Evolutionary conservation across 2,329 filamentous ascomycete species (phyloP).

Genomic region (Colletotrichum coccodes): DNA sequence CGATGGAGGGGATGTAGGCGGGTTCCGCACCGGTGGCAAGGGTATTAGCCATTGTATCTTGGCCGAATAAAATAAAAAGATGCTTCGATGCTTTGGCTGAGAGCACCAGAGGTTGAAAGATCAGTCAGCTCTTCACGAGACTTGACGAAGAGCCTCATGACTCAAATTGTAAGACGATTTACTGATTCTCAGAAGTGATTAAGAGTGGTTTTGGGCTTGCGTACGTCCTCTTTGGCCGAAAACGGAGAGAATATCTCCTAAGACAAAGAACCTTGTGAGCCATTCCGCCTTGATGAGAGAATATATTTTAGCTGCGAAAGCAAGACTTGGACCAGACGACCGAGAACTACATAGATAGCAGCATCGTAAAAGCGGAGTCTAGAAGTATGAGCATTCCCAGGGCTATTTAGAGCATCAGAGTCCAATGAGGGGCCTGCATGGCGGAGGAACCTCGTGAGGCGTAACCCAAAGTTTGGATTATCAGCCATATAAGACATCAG

Average conservation of each 20-base stretch:
- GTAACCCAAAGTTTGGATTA: slow-evolving; percentile 62
- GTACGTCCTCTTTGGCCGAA: slow-evolving; percentile 57
- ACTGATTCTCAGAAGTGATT: not conserved
- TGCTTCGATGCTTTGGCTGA: not conserved
- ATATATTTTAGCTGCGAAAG: slow-evolving; percentile 45
- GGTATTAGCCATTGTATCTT: not conserved
- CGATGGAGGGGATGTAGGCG: too few species aligned
- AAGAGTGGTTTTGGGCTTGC: not conserved
- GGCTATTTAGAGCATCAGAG: slow-evolving; percentile 47
- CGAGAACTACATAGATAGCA: slow-evolving; percentile 61
- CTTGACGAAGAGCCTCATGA: not conserved
- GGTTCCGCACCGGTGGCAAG: not conserved
- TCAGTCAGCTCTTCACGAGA: not conserved
- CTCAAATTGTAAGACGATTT: too few species aligned
- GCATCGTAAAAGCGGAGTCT: slow-evolving; percentile 59
- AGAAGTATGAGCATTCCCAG: slow-evolving; percentile 55
- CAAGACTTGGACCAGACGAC: slow-evolving; percentile 51
- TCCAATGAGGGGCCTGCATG: slow-evolving; percentile 50
- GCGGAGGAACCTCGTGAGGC: slow-evolving; percentile 57
- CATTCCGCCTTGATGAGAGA: slow-evolving; percentile 46
- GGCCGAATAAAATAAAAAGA: not conserved
- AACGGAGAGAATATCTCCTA: slow-evolving; percentile 63
- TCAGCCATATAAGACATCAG: not conserved
- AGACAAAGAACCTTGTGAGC: slow-evolving; percentile 65
- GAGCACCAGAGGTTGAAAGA: not conserved